A percentile compares a stretch with the other conserved stretches of the same genome.
phyloP scores from a whole-genome alignment of 2,329 filamentous ascomycete species.

The Colletotrichum orchidophilum region DNA sequence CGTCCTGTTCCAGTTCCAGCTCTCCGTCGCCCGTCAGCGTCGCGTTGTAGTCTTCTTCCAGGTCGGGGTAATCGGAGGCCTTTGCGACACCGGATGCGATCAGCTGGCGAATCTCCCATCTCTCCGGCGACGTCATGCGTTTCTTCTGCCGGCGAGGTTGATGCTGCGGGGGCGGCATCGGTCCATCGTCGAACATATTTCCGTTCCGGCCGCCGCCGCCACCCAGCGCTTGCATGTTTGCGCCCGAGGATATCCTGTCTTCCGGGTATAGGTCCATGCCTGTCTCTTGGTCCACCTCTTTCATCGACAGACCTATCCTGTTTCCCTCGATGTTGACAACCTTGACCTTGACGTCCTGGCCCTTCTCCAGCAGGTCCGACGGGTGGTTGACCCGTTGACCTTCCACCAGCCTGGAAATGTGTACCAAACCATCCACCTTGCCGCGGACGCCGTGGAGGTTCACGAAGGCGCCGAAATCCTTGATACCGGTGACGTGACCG shows the following conservation, averaged over 20 bases:
- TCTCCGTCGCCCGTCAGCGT: constrained; percentile 86
- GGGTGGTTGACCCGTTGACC: constrained; percentile 91
- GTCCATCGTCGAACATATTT: constrained; percentile 69
- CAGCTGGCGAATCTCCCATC: constrained; percentile 97
- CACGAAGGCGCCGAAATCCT: constrained; percentile 96
- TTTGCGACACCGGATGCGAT: constrained; percentile 96
- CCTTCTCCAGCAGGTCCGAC: constrained; percentile 82
- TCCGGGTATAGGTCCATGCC: constrained; percentile 86
- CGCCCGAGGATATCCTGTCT: constrained; percentile 82
- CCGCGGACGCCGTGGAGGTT: constrained; percentile 88
- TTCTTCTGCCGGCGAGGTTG: constrained; percentile 75
- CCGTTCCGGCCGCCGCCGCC: constrained; percentile 65
- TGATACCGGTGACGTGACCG: constrained; percentile 89
- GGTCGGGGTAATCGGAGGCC: constrained; percentile 91
- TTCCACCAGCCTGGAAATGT: constrained; percentile 88
- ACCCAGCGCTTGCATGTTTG: constrained; percentile 86
- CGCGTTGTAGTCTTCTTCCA: constrained; percentile 93
- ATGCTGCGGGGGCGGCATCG: constrained; percentile 45
- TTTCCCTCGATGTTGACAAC: constrained; percentile 85
- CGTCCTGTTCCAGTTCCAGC: constrained; percentile 93
- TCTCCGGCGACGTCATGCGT: constrained; percentile 93
- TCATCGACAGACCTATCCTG: constrained; percentile 92
- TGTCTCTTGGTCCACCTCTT: constrained; percentile 91
- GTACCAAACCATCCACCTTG: constrained; percentile 91
- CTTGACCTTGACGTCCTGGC: constrained; percentile 91